Percentiles rank a stretch among this genome's conserved stretches.
These are phyloP conservation scores for Acer campestre DNA, from an alignment of 345 rosid species.

Conservation along the genomic window DNA sequence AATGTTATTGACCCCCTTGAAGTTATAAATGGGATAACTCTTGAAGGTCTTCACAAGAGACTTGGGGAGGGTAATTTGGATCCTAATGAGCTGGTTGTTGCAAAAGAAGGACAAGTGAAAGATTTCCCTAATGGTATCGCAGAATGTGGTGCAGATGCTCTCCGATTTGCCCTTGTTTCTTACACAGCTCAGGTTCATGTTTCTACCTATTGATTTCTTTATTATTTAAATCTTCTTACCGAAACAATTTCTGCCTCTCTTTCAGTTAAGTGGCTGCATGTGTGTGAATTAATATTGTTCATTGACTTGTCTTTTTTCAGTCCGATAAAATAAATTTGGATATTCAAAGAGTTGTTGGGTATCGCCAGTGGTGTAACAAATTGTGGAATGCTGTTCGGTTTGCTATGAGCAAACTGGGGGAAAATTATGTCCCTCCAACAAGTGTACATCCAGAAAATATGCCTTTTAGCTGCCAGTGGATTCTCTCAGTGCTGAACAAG, in stretches of 20 bases:
- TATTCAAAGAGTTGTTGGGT: conserved; percentile 91
- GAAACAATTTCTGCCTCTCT: neutral
- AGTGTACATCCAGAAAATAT: conserved; percentile 42
- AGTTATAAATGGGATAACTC: conserved; percentile 80
- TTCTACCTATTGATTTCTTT: conserved; percentile 10
- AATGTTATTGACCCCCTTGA: conserved; percentile 96
- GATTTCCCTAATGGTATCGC: conserved; percentile 92
- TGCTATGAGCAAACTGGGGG: conserved; percentile 90
- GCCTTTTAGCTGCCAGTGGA: conserved; percentile 93
- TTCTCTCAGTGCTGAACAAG: conserved; percentile 76
- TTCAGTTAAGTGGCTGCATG: neutral
- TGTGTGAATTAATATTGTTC: neutral
- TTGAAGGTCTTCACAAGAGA: conserved; percentile 82
- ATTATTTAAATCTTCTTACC: neutral
- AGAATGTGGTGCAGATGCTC: conserved; percentile 99
- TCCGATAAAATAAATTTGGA: conserved; percentile 96
- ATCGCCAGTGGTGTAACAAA: conserved; percentile 99
- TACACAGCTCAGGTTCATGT: conserved; percentile 89
- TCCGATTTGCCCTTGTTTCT: conserved; percentile 91
- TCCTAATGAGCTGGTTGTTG: conserved; percentile 59
- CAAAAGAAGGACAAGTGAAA: conserved; percentile 77
- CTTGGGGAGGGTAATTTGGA: conserved; percentile 88
- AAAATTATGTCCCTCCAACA: conserved; percentile 57
- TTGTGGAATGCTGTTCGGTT: conserved; percentile 97
- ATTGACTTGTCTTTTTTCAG: conserved; percentile 44